Conservation (phyloP, 495 filamentous ascomycete species). For the Chaetomidium leptoderma region DNA sequence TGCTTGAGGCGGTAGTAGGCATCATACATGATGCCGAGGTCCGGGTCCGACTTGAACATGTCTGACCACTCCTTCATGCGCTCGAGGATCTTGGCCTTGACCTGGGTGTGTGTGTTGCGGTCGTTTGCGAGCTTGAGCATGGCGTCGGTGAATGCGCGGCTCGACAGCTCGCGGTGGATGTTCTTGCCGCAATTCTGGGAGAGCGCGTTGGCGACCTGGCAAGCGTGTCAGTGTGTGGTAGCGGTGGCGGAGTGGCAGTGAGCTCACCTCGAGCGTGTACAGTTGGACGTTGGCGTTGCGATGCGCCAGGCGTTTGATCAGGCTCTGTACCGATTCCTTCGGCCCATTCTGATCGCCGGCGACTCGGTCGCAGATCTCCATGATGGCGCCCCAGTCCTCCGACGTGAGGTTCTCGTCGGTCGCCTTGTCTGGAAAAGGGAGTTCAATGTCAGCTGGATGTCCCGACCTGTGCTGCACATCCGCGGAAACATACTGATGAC, state of each 20-base stretch:
- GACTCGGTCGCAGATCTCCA: conserved; percentile 97
- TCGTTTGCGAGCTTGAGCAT: conserved; percentile 85
- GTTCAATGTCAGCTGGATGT: conserved; percentile 10
- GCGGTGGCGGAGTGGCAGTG: not conserved
- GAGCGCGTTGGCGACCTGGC: conserved; percentile 81
- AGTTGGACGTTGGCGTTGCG: conserved; percentile 99
- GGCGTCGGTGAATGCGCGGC: conserved; percentile 93
- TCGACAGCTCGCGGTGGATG: conserved; percentile 91
- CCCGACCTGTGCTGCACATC: not conserved
- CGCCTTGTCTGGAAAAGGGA: conserved; percentile 68
- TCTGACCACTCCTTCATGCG: conserved; percentile 93
- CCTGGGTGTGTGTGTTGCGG: conserved; percentile 91
- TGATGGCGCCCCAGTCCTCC: conserved; percentile 98
- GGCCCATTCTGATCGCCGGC: conserved; percentile 54
- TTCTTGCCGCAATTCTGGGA: conserved; percentile 89
- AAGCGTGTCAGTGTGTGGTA: not conserved
- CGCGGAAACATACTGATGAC: conserved; percentile 42
- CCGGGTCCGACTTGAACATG: conserved; percentile 86
- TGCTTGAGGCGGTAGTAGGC: conserved; percentile 83
- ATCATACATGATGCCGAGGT: conserved; percentile 96
- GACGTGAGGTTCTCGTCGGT: conserved; percentile 97
- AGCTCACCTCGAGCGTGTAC: conserved; percentile 84
- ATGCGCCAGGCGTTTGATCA: conserved; percentile 95
- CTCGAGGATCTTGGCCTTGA: conserved; percentile 95
- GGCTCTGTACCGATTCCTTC: conserved; percentile 86